Base-by-base conservation (phyloP, 805 yeast genomes). In the Saturnispora zaruensis region DNA sequence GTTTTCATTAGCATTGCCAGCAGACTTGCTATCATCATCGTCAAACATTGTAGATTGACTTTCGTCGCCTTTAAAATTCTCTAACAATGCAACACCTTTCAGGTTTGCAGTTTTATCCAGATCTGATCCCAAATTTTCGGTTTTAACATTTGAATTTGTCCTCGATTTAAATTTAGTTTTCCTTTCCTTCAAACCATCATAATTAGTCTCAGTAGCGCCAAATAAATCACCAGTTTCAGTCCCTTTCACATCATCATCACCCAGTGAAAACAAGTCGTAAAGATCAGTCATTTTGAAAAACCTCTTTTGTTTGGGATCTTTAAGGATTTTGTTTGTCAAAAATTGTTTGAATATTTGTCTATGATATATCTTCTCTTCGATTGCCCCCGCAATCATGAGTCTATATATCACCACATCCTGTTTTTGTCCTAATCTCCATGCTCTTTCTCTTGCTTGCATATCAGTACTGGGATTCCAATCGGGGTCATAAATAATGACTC, bases 391-490 rank as follows among this genome's bases (percentile, higher is more conserved):
- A 41, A 89, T 86, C 87, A 93, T 88, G 41, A 93, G 70, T 51
- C 99, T 70, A 59, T 91, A 93, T 33, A 91, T 90, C 6, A 89
- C 79, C 7, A 91, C 97, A 57, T 90, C 96, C 51, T 82, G 80
- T 62, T 85, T 90, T 65, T 91, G 99, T 1, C 99, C 99, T 54
- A 91, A 73, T 55, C 99, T 73, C 98, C 98, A 93, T 0, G 98
- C 97, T 45, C 99, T 69, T 64, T 91, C 99, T 52, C 98, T 73
- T 0, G 99, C 99, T 66, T 91, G 99, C 52, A 90, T 75, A 69
- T 91, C 99, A 0, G 98, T 93, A 1, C 96, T 88, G 0, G 99
- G 99, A 61, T 91, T 91, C 99, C 99, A 91, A 66, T 93, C 98
- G 0, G 99, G 99, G 60, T 91, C 99, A 63, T 77, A 91, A 14